Base-by-base conservation (phyloP, 306 rosid genomes). In the Abrus precatorius region DNA sequence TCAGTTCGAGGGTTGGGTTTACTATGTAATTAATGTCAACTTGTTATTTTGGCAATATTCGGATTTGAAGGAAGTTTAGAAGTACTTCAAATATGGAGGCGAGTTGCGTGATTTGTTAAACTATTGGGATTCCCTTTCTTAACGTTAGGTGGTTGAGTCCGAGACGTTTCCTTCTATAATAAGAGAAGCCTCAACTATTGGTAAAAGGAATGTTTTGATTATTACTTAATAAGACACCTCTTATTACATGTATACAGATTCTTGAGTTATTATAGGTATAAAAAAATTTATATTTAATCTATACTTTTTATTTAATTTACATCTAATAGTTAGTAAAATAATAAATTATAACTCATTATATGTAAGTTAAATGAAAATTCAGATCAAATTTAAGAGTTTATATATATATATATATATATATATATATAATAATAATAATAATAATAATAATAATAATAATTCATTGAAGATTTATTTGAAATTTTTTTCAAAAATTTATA, bases 141-240 rank as follows among this genome's bases (percentile, higher is more conserved):
- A 13, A 27, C 10, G 2, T 3, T 55, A 43, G 34, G 29, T 66
- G 49, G 83, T 20, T 79, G 12, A 59, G 78, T 70, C 83, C 72
- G 48, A 80, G 6, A 80, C 83, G 83, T 40, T 70, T 80, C 65
- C 56, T 60, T 71, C 72, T 28, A 20, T 20, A 20, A 45, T 63
- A 34, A 32, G 33, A 55, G 80, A 72, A 64, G 33, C 30, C 64
- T 71, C 78, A 74, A 61, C 47, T 7, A 7, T 9, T 47, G n/a
- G 38, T 49, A 73, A 56, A 20, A 32, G 54, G n/a, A 55, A 27
- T 30, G 45, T 12, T 43, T 65, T 38, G 44, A 56, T n/a, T 45
- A 9, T 45, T 61, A 47, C 33, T 9, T 50, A 71, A 30, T 49
- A 36, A 2, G 40, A 20, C 20, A n/a, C 49, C 33, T 38, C 33